phyloP scores from a whole-genome alignment of 129 eudicot genomes.

The Pittosporum tobira region DNA sequence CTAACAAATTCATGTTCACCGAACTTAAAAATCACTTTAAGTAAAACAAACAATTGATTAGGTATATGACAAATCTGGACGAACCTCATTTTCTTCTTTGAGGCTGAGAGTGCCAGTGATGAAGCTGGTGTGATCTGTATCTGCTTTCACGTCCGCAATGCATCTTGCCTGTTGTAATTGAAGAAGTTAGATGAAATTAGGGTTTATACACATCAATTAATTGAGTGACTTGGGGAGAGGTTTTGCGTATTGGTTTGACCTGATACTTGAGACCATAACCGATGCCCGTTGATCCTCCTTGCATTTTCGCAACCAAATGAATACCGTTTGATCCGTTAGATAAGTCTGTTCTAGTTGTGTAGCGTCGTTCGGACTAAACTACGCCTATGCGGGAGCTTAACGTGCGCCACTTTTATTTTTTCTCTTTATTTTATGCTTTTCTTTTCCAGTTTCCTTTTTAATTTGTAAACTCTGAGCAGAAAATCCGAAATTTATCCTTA shows the following conservation, averaged over 20 bases:
- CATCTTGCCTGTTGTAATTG: constrained; percentile 69
- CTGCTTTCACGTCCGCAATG: constrained; percentile 93
- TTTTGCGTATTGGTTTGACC: constrained; percentile 21
- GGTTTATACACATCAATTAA: constrained; percentile 1
- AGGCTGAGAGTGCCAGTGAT: constrained; percentile 96
- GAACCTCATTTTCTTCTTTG: constrained; percentile 95
- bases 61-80: background rate
- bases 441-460: too few relatives aligned
- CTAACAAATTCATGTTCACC: constrained; percentile 20
- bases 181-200: constrained; percentile 9
- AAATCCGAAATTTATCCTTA: too few relatives aligned
- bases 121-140: constrained; percentile 95
- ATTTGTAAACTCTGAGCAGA: too few relatives aligned
- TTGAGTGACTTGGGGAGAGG: background rate
- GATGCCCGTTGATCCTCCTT: constrained; percentile 79
- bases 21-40: background rate
- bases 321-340: background rate
- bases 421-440: too few relatives aligned
- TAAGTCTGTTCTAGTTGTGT: background rate
- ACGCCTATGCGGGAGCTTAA: too few relatives aligned
- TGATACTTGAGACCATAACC: constrained; percentile 97
- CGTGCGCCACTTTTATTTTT: too few relatives aligned
- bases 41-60: background rate
- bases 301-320: constrained; percentile 33
- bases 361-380: background rate